A percentile compares a stretch with the other conserved stretches of the same genome.
Evolutionary conservation across 441 rosid species (phyloP).

Genomic region (Populus trichocarpa): DNA sequence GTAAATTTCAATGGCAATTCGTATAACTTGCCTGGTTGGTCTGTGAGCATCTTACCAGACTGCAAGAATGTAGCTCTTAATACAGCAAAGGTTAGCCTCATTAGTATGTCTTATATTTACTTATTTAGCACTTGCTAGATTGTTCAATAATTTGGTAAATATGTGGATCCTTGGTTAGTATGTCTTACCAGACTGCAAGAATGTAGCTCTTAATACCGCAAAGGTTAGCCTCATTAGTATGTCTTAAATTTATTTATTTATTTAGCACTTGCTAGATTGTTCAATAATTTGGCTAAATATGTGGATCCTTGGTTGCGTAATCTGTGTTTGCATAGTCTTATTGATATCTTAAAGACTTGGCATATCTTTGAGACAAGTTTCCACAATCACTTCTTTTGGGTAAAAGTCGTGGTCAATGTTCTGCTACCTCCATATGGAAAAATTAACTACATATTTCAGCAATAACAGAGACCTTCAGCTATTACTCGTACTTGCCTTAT

Average conservation of each 20-base stretch:
- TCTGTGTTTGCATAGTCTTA: background rate
- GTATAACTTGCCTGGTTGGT: constrained; percentile 52
- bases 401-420: no score
- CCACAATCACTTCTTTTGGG: background rate
- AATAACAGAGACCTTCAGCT: no score
- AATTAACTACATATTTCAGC: no score
- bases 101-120: constrained; percentile 1
- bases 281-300: background rate
- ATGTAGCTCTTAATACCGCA: constrained; percentile 71
- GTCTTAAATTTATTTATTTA: background rate
- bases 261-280: background rate
- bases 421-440: no score
- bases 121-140: background rate
- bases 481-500: no score
- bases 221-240: constrained; percentile 51
- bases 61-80: constrained; percentile 80
- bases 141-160: background rate
- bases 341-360: background rate
- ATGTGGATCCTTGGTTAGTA: background rate
- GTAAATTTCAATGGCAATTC: constrained; percentile 45
- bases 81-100: constrained; percentile 73
- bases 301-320: background rate
- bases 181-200: constrained; percentile 84
- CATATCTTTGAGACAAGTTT: background rate
- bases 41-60: constrained; percentile 84